Evolutionary conservation across 352 stramenopile genomes (phyloP), one percentile per base, ranked within the genome.

Genomic region (Phytophthora meadii): DNA sequence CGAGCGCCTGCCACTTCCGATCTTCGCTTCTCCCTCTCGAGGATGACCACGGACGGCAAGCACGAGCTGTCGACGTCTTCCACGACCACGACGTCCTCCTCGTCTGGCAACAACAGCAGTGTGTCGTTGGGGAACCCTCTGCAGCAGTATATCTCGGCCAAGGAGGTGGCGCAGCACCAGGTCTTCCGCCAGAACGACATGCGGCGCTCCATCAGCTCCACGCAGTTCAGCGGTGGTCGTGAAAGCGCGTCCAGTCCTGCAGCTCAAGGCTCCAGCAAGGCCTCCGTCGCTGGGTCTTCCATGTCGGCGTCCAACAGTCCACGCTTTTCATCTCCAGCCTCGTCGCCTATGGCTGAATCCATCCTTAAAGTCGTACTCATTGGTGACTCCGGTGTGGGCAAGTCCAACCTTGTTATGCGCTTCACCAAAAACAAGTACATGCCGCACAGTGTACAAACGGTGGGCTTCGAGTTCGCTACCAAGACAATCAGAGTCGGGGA

Each of bases 361-460:
- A 90, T 90, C 50, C 75, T 96, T 40, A 97, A 97, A 64, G 86
- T 97, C 28, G 86, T 97, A 60, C 82, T 95, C 34, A 96, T 96
- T 42, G 89, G 89, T 42, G 85, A 97, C 71, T 96, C 89, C 39
- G 81, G 84, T 54, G 89, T 97, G 10, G 89, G 89, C 60, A 97
- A 97, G 61, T 93, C 85, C 28, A 95, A 95, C 55, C 81, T 97
- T 47, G 82, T 97, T 41, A 77, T 90, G 76, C 85, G 87, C 51
- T 96, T 97, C 57, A 93, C 88, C 53, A 95, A 97, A 77, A 95
- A 94, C 77, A 91, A 90, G 67, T 96, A 90, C 72, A 77, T 89
- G 61, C 74, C 81, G 15, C 78, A 88, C 34, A 92, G 73, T 58
- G 76, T 87, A 47, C 80, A 92, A 70, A 97, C 89, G 6, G 82